Evolutionary conservation across 202 grass and related monocot species (phyloP), one percentile per base, ranked within the genome.

Genomic region (Setaria viridis): DNA sequence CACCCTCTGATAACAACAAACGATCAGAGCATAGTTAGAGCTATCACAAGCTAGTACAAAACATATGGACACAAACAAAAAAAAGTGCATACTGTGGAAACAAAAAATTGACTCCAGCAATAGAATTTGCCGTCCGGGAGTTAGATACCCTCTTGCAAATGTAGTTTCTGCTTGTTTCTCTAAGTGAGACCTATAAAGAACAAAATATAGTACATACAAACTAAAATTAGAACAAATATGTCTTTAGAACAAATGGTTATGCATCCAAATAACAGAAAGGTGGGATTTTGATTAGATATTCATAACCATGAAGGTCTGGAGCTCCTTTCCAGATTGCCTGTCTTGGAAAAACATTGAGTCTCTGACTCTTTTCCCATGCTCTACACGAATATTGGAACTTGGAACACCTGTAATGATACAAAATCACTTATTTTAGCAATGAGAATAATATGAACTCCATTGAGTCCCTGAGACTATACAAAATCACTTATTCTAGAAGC

Each of bases 21-120:
- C 3, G 7, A 49, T 8, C 43, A 49, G 47, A 11, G 47, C 47
- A 49, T 21, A 75, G n/a, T 81, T 64, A 68, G 33, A 53, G 19
- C 58, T 54, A 56, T 30, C 48, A 80, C 62, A 58, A 75, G 6
- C 42, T 16, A 42, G 81, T 56, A 87, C 35, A 75, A 6, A 80
- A 80, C 17, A 42, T 8, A 59, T 42, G 48, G 53, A 33, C 3
- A 66, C 1, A 48, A 39, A 34, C 8, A 65, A 62, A 87, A 43
- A 11, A 66, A 32, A 67, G 21, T 50, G 45, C 77, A 78, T 74
- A 95, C 94, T 82, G 60, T 53, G 79, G 67, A 19, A 88, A 83
- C 67, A 76, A 80, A 76, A 77, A 83, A 73, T 84, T 78, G 47
- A 84, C 20, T 32, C 72, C 76, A 72, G 83, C 33, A 83, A 45